Evolutionary conservation across 352 stramenopile genomes (phyloP).

Genomic region (Phytophthora litchii): DNA sequence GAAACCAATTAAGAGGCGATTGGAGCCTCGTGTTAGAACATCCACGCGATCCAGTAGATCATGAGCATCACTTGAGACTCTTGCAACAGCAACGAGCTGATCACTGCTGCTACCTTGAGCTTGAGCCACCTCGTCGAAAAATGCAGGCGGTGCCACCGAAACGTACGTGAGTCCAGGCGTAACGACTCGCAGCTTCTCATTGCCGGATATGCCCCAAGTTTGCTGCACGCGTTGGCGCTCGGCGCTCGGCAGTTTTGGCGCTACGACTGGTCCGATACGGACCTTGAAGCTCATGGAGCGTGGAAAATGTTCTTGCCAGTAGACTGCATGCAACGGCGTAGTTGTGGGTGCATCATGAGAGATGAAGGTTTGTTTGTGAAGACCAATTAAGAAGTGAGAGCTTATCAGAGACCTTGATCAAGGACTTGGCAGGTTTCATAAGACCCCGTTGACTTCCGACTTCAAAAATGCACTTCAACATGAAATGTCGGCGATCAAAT

Average conservation of each 20-base stretch:
- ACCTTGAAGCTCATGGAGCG: slow-evolving; percentile 33
- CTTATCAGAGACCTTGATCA: no score
- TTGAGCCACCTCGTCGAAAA: slow-evolving; percentile 30
- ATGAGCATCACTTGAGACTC: slow-evolving; percentile 25
- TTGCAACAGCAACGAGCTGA: slow-evolving; percentile 22
- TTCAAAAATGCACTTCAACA: slow-evolving; percentile 5
- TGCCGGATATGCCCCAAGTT: slow-evolving; percentile 40
- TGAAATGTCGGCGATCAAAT: no score
- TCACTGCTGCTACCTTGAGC: slow-evolving; percentile 18
- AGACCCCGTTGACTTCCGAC: slow-evolving; percentile 1
- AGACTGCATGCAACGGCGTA: slow-evolving; percentile 15
- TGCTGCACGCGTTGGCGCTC: slow-evolving; percentile 30
- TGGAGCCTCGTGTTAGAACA: slow-evolving; percentile 20
- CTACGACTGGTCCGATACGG: slow-evolving; percentile 10
- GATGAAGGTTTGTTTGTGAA: slow-evolving; percentile 3
- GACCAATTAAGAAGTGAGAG: slow-evolving; percentile 17
- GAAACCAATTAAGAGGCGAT: slow-evolving; percentile 26
- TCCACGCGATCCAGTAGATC: slow-evolving; percentile 23
- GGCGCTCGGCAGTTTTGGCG: slow-evolving; percentile 21
- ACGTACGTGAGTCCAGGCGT: slow-evolving; percentile 44
- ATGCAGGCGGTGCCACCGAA: slow-evolving; percentile 33
- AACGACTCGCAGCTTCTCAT: slow-evolving; percentile 30
- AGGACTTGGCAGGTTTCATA: background rate
- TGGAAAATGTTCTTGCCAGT: slow-evolving; percentile 2
- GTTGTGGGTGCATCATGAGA: slow-evolving; percentile 10